A percentile compares a stretch with the other conserved stretches of the same genome.
phyloP scores from a whole-genome alignment of 148 eudicot genomes.

The Persicaria maculosa region DNA sequence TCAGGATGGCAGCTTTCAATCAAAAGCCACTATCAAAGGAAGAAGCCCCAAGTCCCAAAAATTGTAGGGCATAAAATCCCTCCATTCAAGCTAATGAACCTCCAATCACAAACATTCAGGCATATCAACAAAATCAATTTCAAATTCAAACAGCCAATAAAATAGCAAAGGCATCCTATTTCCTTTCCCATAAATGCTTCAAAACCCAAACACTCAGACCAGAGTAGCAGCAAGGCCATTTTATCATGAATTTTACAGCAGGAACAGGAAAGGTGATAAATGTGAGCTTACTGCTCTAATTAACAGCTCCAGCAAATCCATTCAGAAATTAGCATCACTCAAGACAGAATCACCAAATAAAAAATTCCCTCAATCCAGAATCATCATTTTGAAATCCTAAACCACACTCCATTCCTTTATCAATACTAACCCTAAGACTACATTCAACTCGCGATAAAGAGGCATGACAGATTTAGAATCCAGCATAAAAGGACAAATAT shows the following conservation, averaged over 20 bases:
- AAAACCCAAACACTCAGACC: no score
- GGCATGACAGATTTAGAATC: neutral
- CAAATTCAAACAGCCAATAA: neutral
- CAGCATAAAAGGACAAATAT: neutral
- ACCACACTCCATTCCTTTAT: neutral
- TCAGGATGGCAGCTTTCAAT: neutral
- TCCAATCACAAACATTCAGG: neutral
- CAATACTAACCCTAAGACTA: neutral
- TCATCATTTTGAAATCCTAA: neutral
- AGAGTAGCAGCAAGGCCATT: no score
- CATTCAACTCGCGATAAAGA: no score
- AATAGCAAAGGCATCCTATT: neutral
- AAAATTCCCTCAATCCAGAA: neutral
- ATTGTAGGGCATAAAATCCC: neutral
- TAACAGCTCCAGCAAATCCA: neutral
- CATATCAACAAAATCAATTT: neutral
- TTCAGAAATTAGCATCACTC: conserved; percentile 1
- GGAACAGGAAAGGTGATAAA: neutral
- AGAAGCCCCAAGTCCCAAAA: neutral
- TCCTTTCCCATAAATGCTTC: no score
- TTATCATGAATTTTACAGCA: neutral
- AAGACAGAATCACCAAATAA: neutral
- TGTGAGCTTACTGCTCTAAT: neutral
- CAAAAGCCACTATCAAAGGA: neutral
- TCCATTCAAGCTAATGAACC: neutral